Evolutionary conservation across 2,329 filamentous ascomycete species (phyloP), one percentile per base, ranked within the genome.

Genomic region (Bipolaris zeicola): DNA sequence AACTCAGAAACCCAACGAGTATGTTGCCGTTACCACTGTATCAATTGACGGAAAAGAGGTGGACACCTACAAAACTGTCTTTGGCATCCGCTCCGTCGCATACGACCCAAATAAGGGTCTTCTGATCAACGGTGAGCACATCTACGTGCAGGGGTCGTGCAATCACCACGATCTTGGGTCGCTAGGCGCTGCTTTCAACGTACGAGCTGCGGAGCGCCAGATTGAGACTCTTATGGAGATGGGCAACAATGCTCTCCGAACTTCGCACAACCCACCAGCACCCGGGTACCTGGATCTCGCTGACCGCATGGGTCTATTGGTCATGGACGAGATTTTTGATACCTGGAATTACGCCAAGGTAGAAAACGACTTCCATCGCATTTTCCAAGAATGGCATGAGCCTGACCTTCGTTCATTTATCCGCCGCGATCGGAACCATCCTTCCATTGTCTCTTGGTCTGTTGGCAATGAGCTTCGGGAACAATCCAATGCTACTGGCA

Each of bases 261-360:
- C 79, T 31, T 78, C 82, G 2, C 83, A 85, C 64, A 85, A 85
- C 64, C 82, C 82, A 1, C 82, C 83, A 0, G 81, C 82, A 0
- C 76, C 81, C 0, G 82, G 83, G 52, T 68, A 83, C 0, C 74
- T 85, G 1, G 78, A 83, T 5, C 62, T 85, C 1, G 77, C 82
- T 1, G 83, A 85, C 62, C 66, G 71, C 1, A 69, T 81, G 66
- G 82, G 82, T 0, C 78, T 85, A 55, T 45, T 85, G 3, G 79
- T 85, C 3, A 67, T 85, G 36, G 80, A 83, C 58, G 83, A 85
- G 69, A 79, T 83, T 16, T 85, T 85, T 60, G 83, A 85, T 65
- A 71, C 65, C 7, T 85, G 83, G 83, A 62, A 74, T n/a, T 63
- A 42, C n/a, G 57, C 69, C 18, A 85, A 85, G 65, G 79, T 73